Evolutionary conservation across 106 monocot species (phyloP), one percentile per base, ranked within the genome.

Genomic region (Apostasia ramifera): DNA sequence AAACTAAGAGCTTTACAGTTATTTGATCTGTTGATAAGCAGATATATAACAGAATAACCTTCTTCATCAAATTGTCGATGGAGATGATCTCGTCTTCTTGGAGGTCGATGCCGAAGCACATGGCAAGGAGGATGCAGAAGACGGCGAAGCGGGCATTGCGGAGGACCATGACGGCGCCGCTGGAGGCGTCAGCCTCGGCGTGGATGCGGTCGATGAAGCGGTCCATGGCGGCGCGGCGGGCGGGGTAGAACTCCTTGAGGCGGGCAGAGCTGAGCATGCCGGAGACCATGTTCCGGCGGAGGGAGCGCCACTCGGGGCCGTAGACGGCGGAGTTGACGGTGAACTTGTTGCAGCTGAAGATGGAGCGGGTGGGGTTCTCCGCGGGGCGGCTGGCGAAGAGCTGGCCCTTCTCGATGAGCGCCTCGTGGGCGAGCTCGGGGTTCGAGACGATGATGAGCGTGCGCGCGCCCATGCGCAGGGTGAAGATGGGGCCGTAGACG

Each of bases 281-380:
- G 69, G 83, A 85, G 40, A 94, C 94, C 94, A 94, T 88, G 81
- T 94, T 94, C 47, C 91, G 88, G 53, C 91, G 88, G 56, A 94
- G 91, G 14, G 83, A 79, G 38, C 91, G 85, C 94, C 94, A 94
- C 70, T 88, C 85, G 10, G 85, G 77, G 15, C 94, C 94, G 69
- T 91, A 94, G 48, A 91, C 47, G 49, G 85, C 80, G n/a, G 94
- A 85, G 76, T 94, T 94, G 47, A 94, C 91, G 43, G 94, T 91
- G 78, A 91, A 91, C 82, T 87, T 94, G 85, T 88, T 47, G 81
- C 74, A 85, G 68, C 91, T 91, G 85, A 91, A 94, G 70, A 94
- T 76, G 55, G 65, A 65, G 7, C 87, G 80, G 8, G 88, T 81
- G 44, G 78, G 77, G 81, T 76, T 94, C 81, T 94, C 91, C 2